phyloP scores from a whole-genome alignment of 441 rosid genomes.

The Pelargonium citronellum region DNA sequence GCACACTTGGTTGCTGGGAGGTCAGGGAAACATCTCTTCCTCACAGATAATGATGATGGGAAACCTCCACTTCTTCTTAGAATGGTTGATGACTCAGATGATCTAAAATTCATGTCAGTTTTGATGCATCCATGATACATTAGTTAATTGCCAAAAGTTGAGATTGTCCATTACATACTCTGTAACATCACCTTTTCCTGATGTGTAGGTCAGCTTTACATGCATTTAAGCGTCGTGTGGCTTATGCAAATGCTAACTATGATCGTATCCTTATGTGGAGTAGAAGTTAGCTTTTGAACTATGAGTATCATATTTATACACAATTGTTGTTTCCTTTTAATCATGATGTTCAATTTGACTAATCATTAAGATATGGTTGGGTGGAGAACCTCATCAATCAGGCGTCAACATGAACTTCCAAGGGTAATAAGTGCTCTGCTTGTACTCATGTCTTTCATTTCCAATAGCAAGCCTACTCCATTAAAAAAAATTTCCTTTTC shows the following conservation, averaged over 20 bases:
- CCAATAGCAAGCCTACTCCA: not conserved
- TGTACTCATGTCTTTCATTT: not conserved
- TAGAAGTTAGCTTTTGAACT: conserved; percentile 12
- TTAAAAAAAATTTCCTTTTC: conserved; percentile 14
- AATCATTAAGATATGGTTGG: conserved; percentile 65
- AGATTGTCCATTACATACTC: conserved; percentile 16
- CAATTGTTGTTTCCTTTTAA: conserved; percentile 15
- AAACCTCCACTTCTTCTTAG: conserved; percentile 86
- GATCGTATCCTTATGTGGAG: conserved; percentile 64
- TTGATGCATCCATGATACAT: conserved; percentile 11
- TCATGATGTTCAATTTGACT: conserved; percentile 36
- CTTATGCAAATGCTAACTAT: conserved; percentile 79
- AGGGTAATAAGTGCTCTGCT: conserved; percentile 33
- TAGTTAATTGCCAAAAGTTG: conserved; percentile 13
- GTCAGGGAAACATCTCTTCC: conserved; percentile 87
- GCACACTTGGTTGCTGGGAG: conserved; percentile 82
- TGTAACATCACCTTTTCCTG: conserved; percentile 22
- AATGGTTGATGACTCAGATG: conserved; percentile 68
- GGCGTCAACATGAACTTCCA: conserved; percentile 80
- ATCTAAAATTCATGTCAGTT: conserved; percentile 70
- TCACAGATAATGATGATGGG: conserved; percentile 66
- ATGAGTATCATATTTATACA: conserved; percentile 14
- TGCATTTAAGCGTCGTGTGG: conserved; percentile 82
- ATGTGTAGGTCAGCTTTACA: conserved; percentile 70
- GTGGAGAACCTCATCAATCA: conserved; percentile 91